phyloP scores from a whole-genome alignment of 495 filamentous ascomycete species.

The Entonaema liquescens region DNA sequence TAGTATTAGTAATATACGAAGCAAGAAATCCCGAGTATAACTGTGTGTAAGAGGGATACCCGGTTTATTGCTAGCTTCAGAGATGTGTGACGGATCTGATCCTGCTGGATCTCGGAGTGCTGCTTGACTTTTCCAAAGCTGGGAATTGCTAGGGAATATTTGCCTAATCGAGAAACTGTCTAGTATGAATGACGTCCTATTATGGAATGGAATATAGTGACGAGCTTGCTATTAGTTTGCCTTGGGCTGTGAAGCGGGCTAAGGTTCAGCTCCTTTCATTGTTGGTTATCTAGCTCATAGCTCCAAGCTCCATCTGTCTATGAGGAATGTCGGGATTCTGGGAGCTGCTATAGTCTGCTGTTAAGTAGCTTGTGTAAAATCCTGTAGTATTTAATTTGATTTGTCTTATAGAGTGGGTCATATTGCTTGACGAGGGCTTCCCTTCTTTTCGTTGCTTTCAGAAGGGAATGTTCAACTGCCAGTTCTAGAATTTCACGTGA shows the following conservation, averaged over 20 bases:
- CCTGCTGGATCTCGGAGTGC: background rate
- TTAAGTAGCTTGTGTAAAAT: background rate
- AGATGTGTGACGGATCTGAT: constrained; percentile 15
- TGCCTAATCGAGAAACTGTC: constrained; percentile 1
- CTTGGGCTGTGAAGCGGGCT: no score
- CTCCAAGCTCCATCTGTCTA: background rate
- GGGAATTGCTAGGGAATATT: background rate
- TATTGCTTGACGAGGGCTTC: background rate
- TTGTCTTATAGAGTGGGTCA: background rate
- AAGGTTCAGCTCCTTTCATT: no score
- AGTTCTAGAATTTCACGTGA: background rate
- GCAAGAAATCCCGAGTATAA: background rate
- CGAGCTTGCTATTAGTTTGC: background rate
- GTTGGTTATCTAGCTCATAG: no score
- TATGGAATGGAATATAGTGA: background rate
- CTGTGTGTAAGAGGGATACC: background rate
- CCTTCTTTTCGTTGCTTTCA: background rate
- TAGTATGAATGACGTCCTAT: background rate
- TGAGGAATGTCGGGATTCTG: background rate
- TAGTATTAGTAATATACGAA: background rate
- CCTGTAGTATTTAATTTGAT: background rate
- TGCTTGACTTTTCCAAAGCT: constrained; percentile 9
- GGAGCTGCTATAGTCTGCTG: background rate
- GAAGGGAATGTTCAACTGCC: background rate
- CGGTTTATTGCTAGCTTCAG: background rate